Percentiles rank a stretch among this genome's conserved stretches.
Conservation (phyloP, 2,329 filamentous ascomycete genomes). For the Colletotrichum spaethianum region DNA sequence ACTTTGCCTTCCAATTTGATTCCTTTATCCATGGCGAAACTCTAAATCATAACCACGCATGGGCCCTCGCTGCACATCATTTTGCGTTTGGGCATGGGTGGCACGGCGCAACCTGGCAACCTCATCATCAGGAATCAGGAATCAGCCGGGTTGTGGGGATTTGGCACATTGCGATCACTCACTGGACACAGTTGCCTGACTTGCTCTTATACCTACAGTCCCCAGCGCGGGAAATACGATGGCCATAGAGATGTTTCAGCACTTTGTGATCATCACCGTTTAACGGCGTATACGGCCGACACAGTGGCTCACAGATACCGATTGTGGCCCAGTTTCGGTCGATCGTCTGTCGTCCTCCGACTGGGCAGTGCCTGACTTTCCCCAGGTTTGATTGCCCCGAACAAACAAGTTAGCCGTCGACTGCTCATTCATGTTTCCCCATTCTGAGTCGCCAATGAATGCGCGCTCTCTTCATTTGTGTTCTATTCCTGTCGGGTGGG, state of each 20-base stretch:
- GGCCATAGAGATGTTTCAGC: slow-evolving; percentile 11
- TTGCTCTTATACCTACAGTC: slow-evolving; percentile 5
- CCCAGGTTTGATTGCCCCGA: slow-evolving; percentile 27
- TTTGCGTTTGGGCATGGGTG: slow-evolving; percentile 39
- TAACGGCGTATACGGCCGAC: neutral
- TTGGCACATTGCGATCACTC: slow-evolving; percentile 20
- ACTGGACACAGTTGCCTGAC: slow-evolving; percentile 13
- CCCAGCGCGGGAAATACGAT: neutral
- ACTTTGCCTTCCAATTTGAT: neutral
- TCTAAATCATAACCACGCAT: slow-evolving; percentile 23
- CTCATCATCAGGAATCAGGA: neutral
- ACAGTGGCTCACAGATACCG: slow-evolving; percentile 7
- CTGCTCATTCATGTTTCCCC: neutral
- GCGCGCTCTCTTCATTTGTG: neutral
- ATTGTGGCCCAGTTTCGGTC: neutral
- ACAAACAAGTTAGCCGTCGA: slow-evolving; percentile 5
- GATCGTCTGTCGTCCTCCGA: slow-evolving; percentile 8
- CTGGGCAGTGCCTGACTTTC: slow-evolving; percentile 16
- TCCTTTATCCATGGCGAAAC: slow-evolving; percentile 25
- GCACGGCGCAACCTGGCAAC: slow-evolving; percentile 21
- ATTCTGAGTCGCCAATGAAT: neutral
- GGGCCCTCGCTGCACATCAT: slow-evolving; percentile 35
- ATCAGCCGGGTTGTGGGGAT: slow-evolving; percentile 20
- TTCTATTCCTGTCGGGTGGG: neutral
- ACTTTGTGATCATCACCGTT: neutral